phyloP scores from a whole-genome alignment of 768 basidiomycete genomes.

The Cyclocybe aegerita region DNA sequence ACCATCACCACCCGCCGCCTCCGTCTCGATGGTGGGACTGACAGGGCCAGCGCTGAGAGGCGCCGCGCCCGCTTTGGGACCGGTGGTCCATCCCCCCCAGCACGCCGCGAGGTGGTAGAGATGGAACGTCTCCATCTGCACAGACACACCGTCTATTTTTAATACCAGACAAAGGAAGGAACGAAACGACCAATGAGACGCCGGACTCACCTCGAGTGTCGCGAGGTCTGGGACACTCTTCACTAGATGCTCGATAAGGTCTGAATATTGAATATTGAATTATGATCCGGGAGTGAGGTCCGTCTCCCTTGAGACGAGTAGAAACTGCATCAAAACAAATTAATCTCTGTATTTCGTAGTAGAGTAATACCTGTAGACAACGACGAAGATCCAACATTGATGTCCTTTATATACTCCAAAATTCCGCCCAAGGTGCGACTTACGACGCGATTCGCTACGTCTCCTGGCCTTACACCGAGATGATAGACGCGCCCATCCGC shows the following conservation, averaged over 20 bases:
- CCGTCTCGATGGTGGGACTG: slow-evolving; percentile 28
- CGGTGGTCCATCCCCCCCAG: slow-evolving; percentile 45
- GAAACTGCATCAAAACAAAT: slow-evolving; percentile 47
- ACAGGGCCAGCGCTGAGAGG: slow-evolving; percentile 48
- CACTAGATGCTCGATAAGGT: slow-evolving; percentile 58
- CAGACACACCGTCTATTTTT: neutral
- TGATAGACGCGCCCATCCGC: slow-evolving; percentile 77
- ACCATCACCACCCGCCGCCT: too few relatives aligned
- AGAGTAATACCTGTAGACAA: slow-evolving; percentile 38
- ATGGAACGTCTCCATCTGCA: slow-evolving; percentile 85
- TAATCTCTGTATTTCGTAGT: neutral
- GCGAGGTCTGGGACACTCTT: slow-evolving; percentile 50
- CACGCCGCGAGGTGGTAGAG: slow-evolving; percentile 75
- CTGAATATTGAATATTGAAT: too few relatives aligned
- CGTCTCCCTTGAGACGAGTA: slow-evolving; percentile 86
- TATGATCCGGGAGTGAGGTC: slow-evolving; percentile 78
- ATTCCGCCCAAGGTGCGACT: too few relatives aligned
- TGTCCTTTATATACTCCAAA: neutral
- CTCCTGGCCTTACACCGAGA: slow-evolving; percentile 70
- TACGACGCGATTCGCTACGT: slow-evolving; percentile 82
- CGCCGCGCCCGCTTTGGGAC: slow-evolving; percentile 25
- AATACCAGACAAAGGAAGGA: too few relatives aligned
- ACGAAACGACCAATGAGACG: neutral
- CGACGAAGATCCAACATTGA: neutral
- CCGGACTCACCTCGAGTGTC: slow-evolving; percentile 65